These are phyloP conservation scores for Aechmea fasciata DNA, from an alignment of 176 grass and related monocot genomes.

Conservation along the genomic window DNA sequence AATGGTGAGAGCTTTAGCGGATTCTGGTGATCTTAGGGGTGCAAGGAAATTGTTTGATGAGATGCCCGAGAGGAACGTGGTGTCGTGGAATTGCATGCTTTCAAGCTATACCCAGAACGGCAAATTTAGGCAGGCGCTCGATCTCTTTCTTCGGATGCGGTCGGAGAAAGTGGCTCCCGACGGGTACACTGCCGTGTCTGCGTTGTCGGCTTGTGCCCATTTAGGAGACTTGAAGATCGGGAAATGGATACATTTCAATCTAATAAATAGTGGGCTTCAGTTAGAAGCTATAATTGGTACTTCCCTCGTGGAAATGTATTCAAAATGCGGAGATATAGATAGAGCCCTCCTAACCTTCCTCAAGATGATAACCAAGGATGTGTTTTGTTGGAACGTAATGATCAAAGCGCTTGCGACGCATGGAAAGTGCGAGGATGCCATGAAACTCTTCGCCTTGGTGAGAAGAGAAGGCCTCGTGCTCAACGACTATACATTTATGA, in stretches of 20 bases:
- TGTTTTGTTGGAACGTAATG: conserved; percentile 50
- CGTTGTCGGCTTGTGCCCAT: conserved; percentile 33
- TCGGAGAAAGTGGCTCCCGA: conserved; percentile 25
- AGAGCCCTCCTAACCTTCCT: conserved; percentile 25
- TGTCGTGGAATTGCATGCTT: conserved; percentile 52
- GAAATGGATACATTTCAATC: conserved; percentile 43
- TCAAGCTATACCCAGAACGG: conserved; percentile 32
- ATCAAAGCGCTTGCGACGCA: conserved; percentile 33
- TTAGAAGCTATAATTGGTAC: conserved; percentile 27
- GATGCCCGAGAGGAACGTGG: conserved; percentile 41
- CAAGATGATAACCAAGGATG: conserved; percentile 37
- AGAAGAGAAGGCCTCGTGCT: conserved; percentile 20
- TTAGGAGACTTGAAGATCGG: conserved; percentile 28
- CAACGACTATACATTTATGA: conserved; percentile 35
- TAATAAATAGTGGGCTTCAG: conserved; percentile 30
- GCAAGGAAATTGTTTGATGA: conserved; percentile 31
- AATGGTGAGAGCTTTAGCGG: conserved; percentile 30
- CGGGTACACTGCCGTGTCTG: conserved; percentile 21
- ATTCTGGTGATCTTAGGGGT: conserved; percentile 15
- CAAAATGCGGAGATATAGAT: conserved; percentile 39
- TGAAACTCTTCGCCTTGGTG: conserved; percentile 36
- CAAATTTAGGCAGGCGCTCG: conserved; percentile 22
- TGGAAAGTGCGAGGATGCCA: conserved; percentile 14
- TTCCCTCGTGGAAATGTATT: conserved; percentile 40
- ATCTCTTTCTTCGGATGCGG: conserved; percentile 29